Evolutionary conservation across 139 green algal genomes (phyloP), one percentile per base, ranked within the genome.

Genomic region (Ettlia oleoabundans): DNA sequence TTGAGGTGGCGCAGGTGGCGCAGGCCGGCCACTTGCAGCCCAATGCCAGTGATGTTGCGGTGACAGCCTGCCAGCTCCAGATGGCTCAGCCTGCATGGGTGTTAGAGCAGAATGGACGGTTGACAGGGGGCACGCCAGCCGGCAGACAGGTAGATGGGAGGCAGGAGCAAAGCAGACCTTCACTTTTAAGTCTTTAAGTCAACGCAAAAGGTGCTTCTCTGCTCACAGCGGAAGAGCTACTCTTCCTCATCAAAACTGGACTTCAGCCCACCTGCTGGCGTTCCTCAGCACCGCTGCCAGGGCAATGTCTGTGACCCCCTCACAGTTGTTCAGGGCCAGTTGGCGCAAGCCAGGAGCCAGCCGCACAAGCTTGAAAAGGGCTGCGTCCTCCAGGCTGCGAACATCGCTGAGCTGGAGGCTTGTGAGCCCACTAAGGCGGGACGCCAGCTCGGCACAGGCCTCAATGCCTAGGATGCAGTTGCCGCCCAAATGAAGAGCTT

Each of bases 41-140:
- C 73, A 2, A 52, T 38, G 35, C 53, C 73, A 1, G 73, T 80
- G 73, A 80, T 68, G 73, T 80, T 68, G 52, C 53, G 53, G 73
- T 80, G 73, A 52, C 73, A 80, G 26, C 73, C 73, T 8, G 73
- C 73, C 35, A 80, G 73, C 35, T 80, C 73, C 26, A 80, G 53
- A 15, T 26, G 73, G 24, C 22, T 53, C 53, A 80, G 73, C 53
- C 52, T 68, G n/a, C n/a, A n/a, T n/a, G 69, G 30, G 21, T 33
- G 4, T 3, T 10, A 21, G 33, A 37, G 4, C 18, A 47, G 8
- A 18, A 4, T 28, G 2, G 40, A 38, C 28, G 68, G 24, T 2
- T 9, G 41, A 38, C 4, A 35, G 22, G 10, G 65, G 3, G 35
- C 65, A n/a, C 35, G 24, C n/a, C 61, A 67, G 61, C 4, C 65